Evolutionary conservation across 2,329 filamentous ascomycete species (phyloP).

Genomic region (Aureobasidium leucospermi): DNA sequence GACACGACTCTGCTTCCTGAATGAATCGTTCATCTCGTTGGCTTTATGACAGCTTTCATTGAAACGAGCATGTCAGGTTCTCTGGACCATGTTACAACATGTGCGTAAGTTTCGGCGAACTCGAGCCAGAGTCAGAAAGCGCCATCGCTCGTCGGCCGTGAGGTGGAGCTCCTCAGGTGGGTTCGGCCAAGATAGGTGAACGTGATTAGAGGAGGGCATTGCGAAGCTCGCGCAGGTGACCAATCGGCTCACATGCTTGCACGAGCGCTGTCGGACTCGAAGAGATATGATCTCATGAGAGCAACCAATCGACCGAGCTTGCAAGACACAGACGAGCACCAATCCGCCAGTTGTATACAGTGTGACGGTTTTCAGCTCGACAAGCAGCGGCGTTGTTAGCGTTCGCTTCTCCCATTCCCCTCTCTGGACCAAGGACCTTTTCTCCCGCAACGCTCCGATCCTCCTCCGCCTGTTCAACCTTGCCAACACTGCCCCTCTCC

Average conservation of each 20-base stretch:
- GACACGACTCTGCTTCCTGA: too few species aligned
- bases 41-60: too few species aligned
- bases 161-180: conserved; percentile 6
- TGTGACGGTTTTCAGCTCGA: conserved; percentile 2
- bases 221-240: conserved; percentile 8
- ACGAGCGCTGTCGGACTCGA: conserved; percentile 7
- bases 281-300: neutral
- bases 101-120: too few species aligned
- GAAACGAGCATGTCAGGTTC: too few species aligned
- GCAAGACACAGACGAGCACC: neutral
- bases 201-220: conserved; percentile 6
- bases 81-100: too few species aligned
- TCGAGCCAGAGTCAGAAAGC: neutral
- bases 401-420: conserved; percentile 1
- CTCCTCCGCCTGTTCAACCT: conserved; percentile 1
- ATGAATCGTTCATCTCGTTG: too few species aligned
- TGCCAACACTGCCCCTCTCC: conserved; percentile 32
- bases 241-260: conserved; percentile 8
- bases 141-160: neutral
- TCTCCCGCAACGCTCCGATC: conserved; percentile 9
- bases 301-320: neutral
- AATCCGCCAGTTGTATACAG: neutral
- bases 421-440: neutral
- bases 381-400: neutral
- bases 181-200: conserved; percentile 3